Evolutionary conservation across 805 yeast species (phyloP).

Genomic region (Komagataella populi): DNA sequence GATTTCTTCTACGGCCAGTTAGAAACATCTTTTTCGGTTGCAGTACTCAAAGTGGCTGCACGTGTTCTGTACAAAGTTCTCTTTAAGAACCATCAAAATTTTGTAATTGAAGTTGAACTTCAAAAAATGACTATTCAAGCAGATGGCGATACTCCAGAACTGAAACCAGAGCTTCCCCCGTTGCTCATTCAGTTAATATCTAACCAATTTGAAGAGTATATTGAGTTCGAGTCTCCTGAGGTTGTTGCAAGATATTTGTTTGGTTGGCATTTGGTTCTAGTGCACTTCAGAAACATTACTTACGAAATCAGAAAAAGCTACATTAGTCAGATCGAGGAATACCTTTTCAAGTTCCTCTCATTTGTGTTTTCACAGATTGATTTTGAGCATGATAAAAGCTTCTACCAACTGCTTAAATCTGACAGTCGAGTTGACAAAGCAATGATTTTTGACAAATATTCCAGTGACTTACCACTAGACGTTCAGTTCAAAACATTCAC

Average conservation of each 20-base stretch:
- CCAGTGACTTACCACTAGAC: conserved; percentile 14
- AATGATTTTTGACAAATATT: conserved; percentile 5
- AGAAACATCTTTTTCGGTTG: conserved; percentile 14
- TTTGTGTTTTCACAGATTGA: conserved; percentile 43
- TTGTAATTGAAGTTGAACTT: conserved; percentile 50
- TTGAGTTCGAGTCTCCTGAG: conserved; percentile 22
- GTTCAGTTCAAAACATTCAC: conserved; percentile 26
- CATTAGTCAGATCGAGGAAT: conserved; percentile 37
- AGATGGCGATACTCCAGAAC: conserved; percentile 13
- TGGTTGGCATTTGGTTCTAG: conserved; percentile 55
- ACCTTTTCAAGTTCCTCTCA: conserved; percentile 36
- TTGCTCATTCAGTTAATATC: conserved; percentile 22
- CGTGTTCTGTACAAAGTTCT: conserved; percentile 26
- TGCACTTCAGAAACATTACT: conserved; percentile 51
- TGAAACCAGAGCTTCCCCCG: conserved; percentile 23
- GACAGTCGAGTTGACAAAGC: conserved; percentile 5
- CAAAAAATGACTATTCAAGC: conserved; percentile 21
- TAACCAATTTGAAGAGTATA: conserved; percentile 19
- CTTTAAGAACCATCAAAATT: conserved; percentile 35
- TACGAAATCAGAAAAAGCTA: conserved; percentile 49
- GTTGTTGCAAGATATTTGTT: conserved; percentile 34
- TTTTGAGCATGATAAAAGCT: conserved; percentile 9
- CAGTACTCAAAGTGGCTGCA: conserved; percentile 30
- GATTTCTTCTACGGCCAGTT: conserved; percentile 10
- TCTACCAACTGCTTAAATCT: conserved; percentile 9